A percentile compares a stretch with the other conserved stretches of the same genome.
phyloP scores from a whole-genome alignment of 352 stramenopile genomes.

The Paralagenidium karlingii region DNA sequence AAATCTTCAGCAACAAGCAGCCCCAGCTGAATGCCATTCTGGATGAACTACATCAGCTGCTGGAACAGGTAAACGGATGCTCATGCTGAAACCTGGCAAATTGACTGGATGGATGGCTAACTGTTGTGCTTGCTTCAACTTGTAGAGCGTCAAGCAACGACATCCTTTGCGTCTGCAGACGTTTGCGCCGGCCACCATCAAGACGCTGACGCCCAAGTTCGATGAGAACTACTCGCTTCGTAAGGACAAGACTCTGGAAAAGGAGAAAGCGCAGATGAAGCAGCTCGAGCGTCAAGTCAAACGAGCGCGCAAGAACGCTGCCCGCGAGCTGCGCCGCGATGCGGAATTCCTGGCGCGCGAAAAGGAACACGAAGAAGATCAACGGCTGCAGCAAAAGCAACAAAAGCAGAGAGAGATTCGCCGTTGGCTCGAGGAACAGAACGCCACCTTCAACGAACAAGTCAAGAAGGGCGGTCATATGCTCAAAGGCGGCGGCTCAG shows the following conservation, averaged over 20 bases:
- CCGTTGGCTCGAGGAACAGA: conserved; percentile 92
- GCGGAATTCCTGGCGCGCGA: conserved; percentile 89
- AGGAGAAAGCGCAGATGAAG: conserved; percentile 78
- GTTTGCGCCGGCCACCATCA: conserved; percentile 49
- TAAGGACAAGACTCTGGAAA: conserved; percentile 82
- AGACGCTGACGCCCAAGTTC: conserved; percentile 83
- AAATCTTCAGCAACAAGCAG: conserved; percentile 11
- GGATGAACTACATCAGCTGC: conserved; percentile 22
- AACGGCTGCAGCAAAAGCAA: conserved; percentile 57
- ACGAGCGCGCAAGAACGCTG: conserved; percentile 91
- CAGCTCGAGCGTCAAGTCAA: conserved; percentile 93
- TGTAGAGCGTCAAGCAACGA: conserved; percentile 3
- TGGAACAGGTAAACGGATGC: no score
- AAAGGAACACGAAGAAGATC: conserved; percentile 82
- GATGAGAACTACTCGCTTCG: conserved; percentile 86
- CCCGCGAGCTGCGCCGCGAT: conserved; percentile 91
- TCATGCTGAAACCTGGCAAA: no score
- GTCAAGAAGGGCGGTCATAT: conserved; percentile 91
- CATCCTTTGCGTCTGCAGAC: conserved; percentile 64
- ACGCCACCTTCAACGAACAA: conserved; percentile 97
- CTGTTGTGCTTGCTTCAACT: no score
- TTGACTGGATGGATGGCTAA: no score
- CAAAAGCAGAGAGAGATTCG: conserved; percentile 93
- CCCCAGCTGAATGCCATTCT: conserved; percentile 34
- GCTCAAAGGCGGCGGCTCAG: conserved; percentile 88